Conservation (phyloP, 441 rosid genomes). For the Adansonia grandidieri region DNA sequence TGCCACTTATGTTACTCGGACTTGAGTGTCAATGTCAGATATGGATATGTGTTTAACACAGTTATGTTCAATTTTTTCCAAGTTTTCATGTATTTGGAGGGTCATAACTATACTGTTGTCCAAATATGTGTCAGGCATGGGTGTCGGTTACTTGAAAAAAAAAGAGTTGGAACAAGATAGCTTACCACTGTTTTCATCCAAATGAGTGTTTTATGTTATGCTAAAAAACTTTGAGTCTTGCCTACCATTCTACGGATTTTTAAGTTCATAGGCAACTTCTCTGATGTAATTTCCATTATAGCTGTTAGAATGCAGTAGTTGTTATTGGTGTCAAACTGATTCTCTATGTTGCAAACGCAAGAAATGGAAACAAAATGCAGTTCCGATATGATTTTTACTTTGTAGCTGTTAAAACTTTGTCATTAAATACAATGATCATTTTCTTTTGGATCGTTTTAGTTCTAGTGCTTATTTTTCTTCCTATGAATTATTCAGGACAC, state of each 20-base stretch:
- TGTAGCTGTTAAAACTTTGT: background rate
- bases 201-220: background rate
- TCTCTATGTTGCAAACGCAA: background rate
- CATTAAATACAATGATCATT: background rate
- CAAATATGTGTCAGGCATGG: no score
- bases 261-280: background rate
- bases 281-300: background rate
- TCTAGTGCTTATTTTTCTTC: background rate
- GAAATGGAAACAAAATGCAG: background rate
- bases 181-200: no score
- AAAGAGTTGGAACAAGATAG: no score
- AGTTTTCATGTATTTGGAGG: no score
- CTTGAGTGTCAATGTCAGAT: no score
- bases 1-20: background rate
- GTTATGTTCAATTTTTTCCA: no score
- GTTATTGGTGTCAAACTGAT: slow-evolving; percentile 1
- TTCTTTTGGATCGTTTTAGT: background rate
- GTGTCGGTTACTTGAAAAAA: no score
- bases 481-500: slow-evolving; percentile 44
- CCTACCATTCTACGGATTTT: background rate
- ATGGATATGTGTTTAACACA: no score
- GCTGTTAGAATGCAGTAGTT: background rate
- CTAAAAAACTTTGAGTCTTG: background rate
- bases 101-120: no score
- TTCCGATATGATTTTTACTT: background rate